Evolutionary conservation across 768 basidiomycete species (phyloP).

Genomic region (Megacollybia marginata): DNA sequence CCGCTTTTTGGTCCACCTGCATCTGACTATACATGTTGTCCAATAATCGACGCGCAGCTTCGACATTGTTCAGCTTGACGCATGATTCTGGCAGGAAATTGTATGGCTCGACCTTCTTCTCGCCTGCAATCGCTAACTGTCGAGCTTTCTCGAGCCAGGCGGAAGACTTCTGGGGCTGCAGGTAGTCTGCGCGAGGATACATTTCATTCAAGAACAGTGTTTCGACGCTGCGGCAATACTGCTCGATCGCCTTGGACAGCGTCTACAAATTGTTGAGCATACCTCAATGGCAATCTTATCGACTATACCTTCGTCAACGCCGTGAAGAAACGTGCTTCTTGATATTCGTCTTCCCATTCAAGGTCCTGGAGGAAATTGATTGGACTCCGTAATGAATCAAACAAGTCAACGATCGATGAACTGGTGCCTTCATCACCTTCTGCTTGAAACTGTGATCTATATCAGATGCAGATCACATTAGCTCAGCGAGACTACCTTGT

Average conservation of each 20-base stretch:
- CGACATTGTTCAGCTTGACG: slow-evolving; percentile 96
- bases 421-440: slow-evolving; percentile 79
- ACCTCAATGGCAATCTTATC: neutral
- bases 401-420: slow-evolving; percentile 95
- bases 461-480: neutral
- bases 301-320: slow-evolving; percentile 71
- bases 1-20: slow-evolving; percentile 80
- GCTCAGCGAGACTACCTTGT: slow-evolving; percentile 42
- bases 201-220: slow-evolving; percentile 91
- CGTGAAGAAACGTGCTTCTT: slow-evolving; percentile 86
- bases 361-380: slow-evolving; percentile 83
- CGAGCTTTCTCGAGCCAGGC: slow-evolving; percentile 86
- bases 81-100: slow-evolving; percentile 92
- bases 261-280: slow-evolving; percentile 41
- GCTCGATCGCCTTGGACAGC: slow-evolving; percentile 84
- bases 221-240: slow-evolving; percentile 85
- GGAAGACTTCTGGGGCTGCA: slow-evolving; percentile 80
- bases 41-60: slow-evolving; percentile 81
- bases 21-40: slow-evolving; percentile 93
- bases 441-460: slow-evolving; percentile 55
- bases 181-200: slow-evolving; percentile 77
- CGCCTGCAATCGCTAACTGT: slow-evolving; percentile 65
- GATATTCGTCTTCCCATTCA: slow-evolving; percentile 88
- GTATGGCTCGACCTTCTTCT: slow-evolving; percentile 92
- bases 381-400: slow-evolving; percentile 88